phyloP scores from a whole-genome alignment of 1,139 yeast species.

The Geotrichum phurueaensis region DNA sequence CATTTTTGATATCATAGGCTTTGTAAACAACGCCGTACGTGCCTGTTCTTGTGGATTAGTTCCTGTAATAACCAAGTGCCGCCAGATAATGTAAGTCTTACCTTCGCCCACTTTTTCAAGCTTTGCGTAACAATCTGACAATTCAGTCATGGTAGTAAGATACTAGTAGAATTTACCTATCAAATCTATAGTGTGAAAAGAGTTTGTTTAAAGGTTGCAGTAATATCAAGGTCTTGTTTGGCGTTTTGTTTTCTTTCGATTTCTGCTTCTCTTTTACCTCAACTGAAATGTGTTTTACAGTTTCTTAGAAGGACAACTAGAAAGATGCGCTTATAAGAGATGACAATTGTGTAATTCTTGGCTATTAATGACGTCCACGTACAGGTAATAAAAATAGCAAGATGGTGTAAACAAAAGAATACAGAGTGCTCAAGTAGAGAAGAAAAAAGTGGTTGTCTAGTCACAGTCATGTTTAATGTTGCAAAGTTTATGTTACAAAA shows the following conservation, averaged over 20 bases:
- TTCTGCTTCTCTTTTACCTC: too few species aligned
- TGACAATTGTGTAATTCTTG: too few species aligned
- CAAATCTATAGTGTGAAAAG: not conserved
- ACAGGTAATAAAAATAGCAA: too few species aligned
- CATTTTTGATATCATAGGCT: slow-evolving; percentile 83
- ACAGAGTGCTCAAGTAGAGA: not conserved
- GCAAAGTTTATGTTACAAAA: not conserved
- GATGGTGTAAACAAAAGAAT: not conserved
- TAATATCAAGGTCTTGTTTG: too few species aligned
- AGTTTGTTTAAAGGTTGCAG: not conserved
- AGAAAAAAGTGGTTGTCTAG: not conserved
- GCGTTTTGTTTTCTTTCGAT: too few species aligned
- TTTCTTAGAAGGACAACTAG: too few species aligned
- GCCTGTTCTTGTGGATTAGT: slow-evolving; percentile 35
- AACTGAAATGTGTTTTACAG: too few species aligned
- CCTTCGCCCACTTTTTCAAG: slow-evolving; percentile 97
- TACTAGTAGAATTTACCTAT: not conserved
- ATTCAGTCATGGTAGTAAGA: slow-evolving; percentile 39
- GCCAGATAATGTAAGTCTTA: slow-evolving; percentile 25
- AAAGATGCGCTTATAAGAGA: too few species aligned
- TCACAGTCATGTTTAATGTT: not conserved
- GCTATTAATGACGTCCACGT: too few species aligned
- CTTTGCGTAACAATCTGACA: slow-evolving; percentile 85
- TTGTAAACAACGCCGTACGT: slow-evolving; percentile 98
- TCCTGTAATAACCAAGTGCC: not conserved